Evolutionary conservation across 331 rosid genomes (phyloP).

Genomic region (Cydonia oblonga): DNA sequence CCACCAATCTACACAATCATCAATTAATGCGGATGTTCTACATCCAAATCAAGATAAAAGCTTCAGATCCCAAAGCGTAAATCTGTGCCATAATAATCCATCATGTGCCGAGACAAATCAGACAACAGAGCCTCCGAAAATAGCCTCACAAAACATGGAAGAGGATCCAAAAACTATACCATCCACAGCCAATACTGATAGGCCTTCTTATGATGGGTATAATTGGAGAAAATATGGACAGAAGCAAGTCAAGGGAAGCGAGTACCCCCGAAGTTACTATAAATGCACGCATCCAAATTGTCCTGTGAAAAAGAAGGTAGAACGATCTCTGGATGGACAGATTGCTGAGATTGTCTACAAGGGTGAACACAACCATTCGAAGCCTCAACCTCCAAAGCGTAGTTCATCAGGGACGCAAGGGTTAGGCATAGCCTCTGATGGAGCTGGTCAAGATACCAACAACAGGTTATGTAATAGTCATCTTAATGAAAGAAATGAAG

Average conservation of each 20-base stretch:
- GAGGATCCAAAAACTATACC: slow-evolving; percentile 44
- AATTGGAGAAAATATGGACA: slow-evolving; percentile 99
- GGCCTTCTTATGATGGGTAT: slow-evolving; percentile 89
- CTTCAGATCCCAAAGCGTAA: slow-evolving; percentile 23
- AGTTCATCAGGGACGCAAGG: slow-evolving; percentile 48
- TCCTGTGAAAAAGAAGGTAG: slow-evolving; percentile 93
- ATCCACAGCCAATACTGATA: slow-evolving; percentile 36
- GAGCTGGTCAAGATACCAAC: slow-evolving; percentile 37
- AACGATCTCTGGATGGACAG: slow-evolving; percentile 81
- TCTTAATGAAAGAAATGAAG: slow-evolving; percentile 38
- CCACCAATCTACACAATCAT: slow-evolving; percentile 34
- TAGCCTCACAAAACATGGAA: slow-evolving; percentile 30
- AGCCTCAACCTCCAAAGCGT: slow-evolving; percentile 71
- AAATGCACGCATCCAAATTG: slow-evolving; percentile 92
- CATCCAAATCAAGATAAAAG: slow-evolving; percentile 29
- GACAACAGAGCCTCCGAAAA: slow-evolving; percentile 29
- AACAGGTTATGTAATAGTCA: slow-evolving; percentile 20
- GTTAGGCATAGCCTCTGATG: slow-evolving; percentile 35
- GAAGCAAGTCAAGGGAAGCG: slow-evolving; percentile 96
- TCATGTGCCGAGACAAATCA: slow-evolving; percentile 29
- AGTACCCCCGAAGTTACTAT: slow-evolving; percentile 83
- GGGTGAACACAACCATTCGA: slow-evolving; percentile 88
- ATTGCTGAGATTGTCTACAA: slow-evolving; percentile 92
- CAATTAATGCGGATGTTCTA: slow-evolving; percentile 31
- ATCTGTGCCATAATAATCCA: slow-evolving; percentile 25